Evolutionary conservation across 179 eudicot genomes (phyloP).

Genomic region (Beta lomatogona): DNA sequence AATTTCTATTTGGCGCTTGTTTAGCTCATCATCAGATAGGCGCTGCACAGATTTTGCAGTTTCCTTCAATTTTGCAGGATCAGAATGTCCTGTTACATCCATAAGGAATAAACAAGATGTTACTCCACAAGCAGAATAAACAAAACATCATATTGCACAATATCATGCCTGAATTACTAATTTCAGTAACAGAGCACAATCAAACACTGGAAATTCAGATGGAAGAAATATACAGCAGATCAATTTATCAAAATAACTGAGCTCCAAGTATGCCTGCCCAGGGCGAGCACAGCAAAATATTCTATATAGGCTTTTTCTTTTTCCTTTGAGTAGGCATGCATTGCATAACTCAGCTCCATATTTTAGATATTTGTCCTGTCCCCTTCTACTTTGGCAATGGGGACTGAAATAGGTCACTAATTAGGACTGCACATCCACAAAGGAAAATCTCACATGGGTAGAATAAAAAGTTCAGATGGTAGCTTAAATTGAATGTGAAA

Average conservation of each 20-base stretch:
- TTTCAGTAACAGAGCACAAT: background rate
- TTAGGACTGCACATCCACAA: background rate
- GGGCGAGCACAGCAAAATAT: background rate
- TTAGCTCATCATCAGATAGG: slow-evolving; percentile 66
- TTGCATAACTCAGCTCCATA: background rate
- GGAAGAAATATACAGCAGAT: background rate
- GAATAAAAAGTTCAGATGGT: background rate
- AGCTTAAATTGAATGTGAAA: background rate
- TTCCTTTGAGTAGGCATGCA: background rate
- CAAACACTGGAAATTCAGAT: background rate
- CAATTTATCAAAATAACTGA: background rate
- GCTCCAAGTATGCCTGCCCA: background rate
- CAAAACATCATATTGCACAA: background rate
- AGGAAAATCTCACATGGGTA: background rate
- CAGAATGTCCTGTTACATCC: slow-evolving; percentile 76
- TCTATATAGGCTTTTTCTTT: background rate
- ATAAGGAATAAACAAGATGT: slow-evolving; percentile 15
- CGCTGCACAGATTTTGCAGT: slow-evolving; percentile 60
- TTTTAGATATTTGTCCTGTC: background rate
- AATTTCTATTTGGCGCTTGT: slow-evolving; percentile 70
- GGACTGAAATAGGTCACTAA: background rate
- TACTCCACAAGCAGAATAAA: slow-evolving; percentile 13
- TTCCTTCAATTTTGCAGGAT: slow-evolving; percentile 79
- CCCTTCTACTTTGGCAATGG: background rate
- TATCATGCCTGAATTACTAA: background rate